Percentiles rank a stretch among this genome's conserved stretches.
Conservation (phyloP, 345 rosid species). For the Lepidium aucheri region DNA sequence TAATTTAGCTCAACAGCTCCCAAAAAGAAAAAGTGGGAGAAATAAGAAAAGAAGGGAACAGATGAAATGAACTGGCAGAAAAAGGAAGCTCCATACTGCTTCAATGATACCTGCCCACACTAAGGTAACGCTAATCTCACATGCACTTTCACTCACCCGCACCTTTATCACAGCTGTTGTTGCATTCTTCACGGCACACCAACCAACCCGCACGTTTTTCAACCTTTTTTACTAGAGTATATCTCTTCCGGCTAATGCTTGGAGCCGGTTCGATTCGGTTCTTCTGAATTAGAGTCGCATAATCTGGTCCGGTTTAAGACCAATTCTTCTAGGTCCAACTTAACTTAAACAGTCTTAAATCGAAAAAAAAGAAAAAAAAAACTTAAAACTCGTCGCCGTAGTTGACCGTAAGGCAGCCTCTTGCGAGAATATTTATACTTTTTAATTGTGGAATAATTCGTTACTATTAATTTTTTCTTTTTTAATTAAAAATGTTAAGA, state of each 20-base stretch:
- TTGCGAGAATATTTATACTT: neutral
- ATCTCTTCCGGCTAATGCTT: no score
- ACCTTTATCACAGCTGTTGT: conserved; percentile 17
- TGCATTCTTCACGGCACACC: conserved; percentile 24
- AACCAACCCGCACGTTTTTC: conserved; percentile 18
- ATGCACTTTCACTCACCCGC: conserved; percentile 15
- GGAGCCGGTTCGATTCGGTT: no score
- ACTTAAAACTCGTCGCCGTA: conserved; percentile 14
- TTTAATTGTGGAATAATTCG: neutral
- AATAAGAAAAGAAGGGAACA: conserved; percentile 9
- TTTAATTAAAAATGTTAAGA: neutral
- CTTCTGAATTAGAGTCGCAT: neutral
- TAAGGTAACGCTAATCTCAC: conserved; percentile 21
- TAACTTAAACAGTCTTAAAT: neutral
- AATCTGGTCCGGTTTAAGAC: neutral
- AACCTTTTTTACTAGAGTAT: neutral
- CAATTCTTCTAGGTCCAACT: neutral
- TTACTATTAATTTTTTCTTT: neutral
- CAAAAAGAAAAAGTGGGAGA: neutral
- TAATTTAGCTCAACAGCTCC: neutral
- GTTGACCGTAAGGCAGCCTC: conserved; percentile 21
- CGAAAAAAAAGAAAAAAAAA: neutral
- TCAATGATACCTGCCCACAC: conserved; percentile 27
- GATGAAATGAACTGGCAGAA: conserved; percentile 29
- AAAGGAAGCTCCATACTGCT: conserved; percentile 18